Conservation (phyloP, 305 asterid genomes). For the Plantago lanceolata region DNA sequence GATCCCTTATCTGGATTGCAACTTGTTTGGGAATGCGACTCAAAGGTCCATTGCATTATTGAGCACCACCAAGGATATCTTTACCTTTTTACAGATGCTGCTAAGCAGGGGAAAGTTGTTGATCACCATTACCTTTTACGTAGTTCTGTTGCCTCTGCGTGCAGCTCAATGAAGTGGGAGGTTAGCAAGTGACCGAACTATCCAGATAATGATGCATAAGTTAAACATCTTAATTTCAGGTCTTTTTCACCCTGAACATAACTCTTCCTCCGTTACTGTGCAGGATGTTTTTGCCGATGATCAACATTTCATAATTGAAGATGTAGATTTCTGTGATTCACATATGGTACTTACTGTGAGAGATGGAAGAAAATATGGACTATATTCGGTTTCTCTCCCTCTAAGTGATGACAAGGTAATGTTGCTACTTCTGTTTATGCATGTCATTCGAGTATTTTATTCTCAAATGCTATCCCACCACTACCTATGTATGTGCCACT, state of each 20-base stretch:
- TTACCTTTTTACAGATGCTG: constrained; percentile 82
- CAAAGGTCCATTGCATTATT: constrained; percentile 65
- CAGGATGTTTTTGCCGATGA: constrained; percentile 68
- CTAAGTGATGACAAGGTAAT: constrained; percentile 60
- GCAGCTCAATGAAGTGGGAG: constrained; percentile 65
- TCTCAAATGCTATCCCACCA: too few species aligned
- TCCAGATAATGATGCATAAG: constrained; percentile 17
- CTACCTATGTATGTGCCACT: too few species aligned
- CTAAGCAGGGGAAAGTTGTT: constrained; percentile 48
- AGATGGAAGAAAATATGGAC: constrained; percentile 47
- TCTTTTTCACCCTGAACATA: constrained; percentile 15
- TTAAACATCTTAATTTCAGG: background rate
- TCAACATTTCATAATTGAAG: constrained; percentile 57
- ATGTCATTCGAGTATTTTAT: constrained; percentile 2
- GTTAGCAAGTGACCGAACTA: constrained; percentile 38
- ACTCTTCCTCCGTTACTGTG: constrained; percentile 22
- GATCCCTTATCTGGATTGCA: constrained; percentile 78
- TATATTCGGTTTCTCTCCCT: constrained; percentile 71
- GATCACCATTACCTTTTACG: constrained; percentile 77
- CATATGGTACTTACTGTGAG: constrained; percentile 59
- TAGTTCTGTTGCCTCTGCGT: constrained; percentile 45
- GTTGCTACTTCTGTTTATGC: background rate
- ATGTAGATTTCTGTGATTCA: constrained; percentile 75
- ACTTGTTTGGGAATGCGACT: constrained; percentile 78
- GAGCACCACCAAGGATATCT: constrained; percentile 95